Evolutionary conservation across 2,329 filamentous ascomycete species (phyloP), one percentile per base, ranked within the genome.

Genomic region (Nemania sp.): DNA sequence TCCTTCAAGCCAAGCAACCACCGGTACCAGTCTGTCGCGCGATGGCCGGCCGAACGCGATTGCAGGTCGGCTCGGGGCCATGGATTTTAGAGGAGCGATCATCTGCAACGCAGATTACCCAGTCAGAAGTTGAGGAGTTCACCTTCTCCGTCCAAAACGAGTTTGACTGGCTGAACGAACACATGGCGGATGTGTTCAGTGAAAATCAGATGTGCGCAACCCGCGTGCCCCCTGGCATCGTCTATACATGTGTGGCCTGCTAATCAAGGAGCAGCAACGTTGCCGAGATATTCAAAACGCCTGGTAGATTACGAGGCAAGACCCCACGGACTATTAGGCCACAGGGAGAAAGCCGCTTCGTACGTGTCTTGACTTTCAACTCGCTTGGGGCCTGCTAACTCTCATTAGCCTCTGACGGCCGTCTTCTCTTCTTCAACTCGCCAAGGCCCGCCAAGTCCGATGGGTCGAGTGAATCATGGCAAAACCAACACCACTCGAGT

Each of bases 81-180:
- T 99, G 95, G 95, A 87, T 97, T 66, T 80, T 87, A 34, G 88
- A 91, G 67, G 95, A 99, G 80, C 86, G 93, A 69, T 84, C 88
- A 45, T 90, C 93, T 71, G 88, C 91, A 13, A 80, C 87, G 56
- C 85, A 90, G 66, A 87, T 97, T 65, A 84, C 90, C 15, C 83
- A 89, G 48, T 85, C 92, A 57, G 95, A 98, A 75, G 85, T 91
- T 56, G 94, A 98, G 68, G 96, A 99, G 78, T 96, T 98, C 72
- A 87, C 90, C 45, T 98, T 91, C 78, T 92, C 92, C 32, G 93
- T 91, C 64, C 87, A 91, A 60, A 96, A 98, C 77, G 95, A 99
- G 75, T 81, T 98, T 72, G 93, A 98, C 74, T 99, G 95, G 95
- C 81, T 99, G 69, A 98, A 99, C 72, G 95, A 98, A 78, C 95